Percentiles rank a stretch among this genome's conserved stretches.
Conservation (phyloP, 805 yeast species). For the Brettanomyces nanus region DNA sequence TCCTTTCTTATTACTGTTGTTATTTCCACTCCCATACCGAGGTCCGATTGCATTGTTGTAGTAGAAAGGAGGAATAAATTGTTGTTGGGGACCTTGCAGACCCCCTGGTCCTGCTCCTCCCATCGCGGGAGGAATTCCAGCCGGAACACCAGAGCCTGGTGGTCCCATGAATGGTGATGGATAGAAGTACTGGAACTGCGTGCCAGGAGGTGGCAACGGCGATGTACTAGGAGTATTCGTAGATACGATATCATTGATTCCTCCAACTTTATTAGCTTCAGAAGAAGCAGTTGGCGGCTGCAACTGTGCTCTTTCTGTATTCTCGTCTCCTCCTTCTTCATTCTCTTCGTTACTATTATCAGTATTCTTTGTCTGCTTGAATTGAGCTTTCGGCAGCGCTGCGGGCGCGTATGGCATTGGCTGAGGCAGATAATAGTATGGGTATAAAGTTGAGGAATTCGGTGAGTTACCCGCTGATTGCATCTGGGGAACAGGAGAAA, state of each 20-base stretch:
- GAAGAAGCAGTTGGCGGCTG: no score
- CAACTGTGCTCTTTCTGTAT: background rate
- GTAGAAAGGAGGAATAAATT: background rate
- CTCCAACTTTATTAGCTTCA: background rate
- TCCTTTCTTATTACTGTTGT: background rate
- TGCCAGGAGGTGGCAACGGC: slow-evolving; percentile 1
- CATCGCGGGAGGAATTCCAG: background rate
- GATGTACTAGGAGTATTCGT: no score
- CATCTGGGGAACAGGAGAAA: no score
- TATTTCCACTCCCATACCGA: background rate
- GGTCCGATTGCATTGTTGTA: slow-evolving; percentile 4
- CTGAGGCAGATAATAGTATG: slow-evolving; percentile 5
- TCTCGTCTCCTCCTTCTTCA: background rate
- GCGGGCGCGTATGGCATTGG: background rate
- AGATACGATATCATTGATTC: background rate
- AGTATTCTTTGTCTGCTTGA: background rate
- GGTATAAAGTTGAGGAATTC: background rate
- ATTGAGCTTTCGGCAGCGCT: background rate
- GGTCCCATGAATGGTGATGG: slow-evolving; percentile 5
- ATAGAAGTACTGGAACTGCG: slow-evolving; percentile 7
- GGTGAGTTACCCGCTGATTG: slow-evolving; percentile 6
- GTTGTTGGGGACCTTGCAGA: background rate
- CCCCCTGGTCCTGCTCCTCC: background rate
- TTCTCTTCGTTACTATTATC: slow-evolving; percentile 1
- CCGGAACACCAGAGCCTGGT: slow-evolving; percentile 1